Evolutionary conservation across 306 rosid species (phyloP).

Genomic region (Datisca glomerata): DNA sequence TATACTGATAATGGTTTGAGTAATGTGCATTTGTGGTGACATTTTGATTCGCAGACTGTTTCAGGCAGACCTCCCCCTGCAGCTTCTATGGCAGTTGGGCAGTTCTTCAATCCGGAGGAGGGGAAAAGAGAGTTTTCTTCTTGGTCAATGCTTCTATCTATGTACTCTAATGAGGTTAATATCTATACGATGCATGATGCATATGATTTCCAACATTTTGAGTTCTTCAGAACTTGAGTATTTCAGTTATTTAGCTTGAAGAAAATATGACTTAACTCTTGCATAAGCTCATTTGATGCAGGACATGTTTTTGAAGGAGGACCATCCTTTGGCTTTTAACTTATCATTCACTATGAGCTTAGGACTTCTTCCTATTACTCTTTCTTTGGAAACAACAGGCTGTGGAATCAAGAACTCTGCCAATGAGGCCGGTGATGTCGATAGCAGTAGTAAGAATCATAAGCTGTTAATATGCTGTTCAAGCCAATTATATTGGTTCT

Average conservation of each 20-base stretch:
- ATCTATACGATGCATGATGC: too few relatives aligned
- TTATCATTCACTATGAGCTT: slow-evolving; percentile 68
- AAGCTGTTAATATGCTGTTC: neutral
- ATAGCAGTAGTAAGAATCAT: slow-evolving; percentile 58
- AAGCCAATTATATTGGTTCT: neutral
- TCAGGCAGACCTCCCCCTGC: slow-evolving; percentile 99
- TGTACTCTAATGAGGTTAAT: slow-evolving; percentile 61
- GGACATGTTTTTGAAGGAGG: slow-evolving; percentile 72
- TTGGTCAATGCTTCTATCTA: slow-evolving; percentile 61
- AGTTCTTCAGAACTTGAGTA: slow-evolving; percentile 1
- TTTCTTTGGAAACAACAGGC: slow-evolving; percentile 66
- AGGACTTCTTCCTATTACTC: slow-evolving; percentile 84
- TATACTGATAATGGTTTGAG: too few relatives aligned
- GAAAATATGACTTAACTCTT: slow-evolving; percentile 11
- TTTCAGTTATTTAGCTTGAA: slow-evolving; percentile 1
- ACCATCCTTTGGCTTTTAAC: slow-evolving; percentile 79
- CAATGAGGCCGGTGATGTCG: slow-evolving; percentile 63
- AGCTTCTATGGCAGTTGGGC: slow-evolving; percentile 98
- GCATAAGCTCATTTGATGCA: slow-evolving; percentile 25
- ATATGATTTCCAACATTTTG: neutral
- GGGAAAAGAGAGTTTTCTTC: slow-evolving; percentile 64
- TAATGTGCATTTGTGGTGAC: slow-evolving; percentile 24
- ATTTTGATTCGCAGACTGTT: slow-evolving; percentile 58
- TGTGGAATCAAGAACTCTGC: slow-evolving; percentile 83
- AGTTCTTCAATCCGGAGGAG: slow-evolving; percentile 84